Conservation (phyloP, 805 yeast species). For the Cyberlindnera mycetangii region DNA sequence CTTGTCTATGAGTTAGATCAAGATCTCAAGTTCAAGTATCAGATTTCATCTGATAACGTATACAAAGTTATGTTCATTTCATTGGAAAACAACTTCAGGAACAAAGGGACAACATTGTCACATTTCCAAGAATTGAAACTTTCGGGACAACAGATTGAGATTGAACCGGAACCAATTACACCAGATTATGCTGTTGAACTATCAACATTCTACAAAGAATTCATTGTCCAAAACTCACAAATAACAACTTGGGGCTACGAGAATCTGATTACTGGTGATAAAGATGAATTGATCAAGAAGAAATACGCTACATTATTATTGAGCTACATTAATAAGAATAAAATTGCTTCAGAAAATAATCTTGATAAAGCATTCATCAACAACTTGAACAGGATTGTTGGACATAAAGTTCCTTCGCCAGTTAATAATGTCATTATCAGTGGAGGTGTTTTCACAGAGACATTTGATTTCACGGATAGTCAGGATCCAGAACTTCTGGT, state of each 20-base stretch:
- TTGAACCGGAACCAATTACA: not conserved
- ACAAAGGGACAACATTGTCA: constrained; percentile 20
- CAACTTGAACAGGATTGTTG: constrained; percentile 8
- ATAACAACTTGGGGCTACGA: constrained; percentile 9
- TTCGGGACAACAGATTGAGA: constrained; percentile 4
- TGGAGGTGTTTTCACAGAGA: constrained; percentile 19
- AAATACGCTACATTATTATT: constrained; percentile 17
- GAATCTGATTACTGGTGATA: constrained; percentile 21
- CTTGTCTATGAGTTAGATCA: constrained; percentile 22
- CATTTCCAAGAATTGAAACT: constrained; percentile 22
- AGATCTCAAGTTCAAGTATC: constrained; percentile 21
- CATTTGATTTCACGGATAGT: constrained; percentile 16
- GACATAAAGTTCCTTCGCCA: not conserved
- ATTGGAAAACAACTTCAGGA: constrained; percentile 6
- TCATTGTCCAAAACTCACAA: constrained; percentile 5
- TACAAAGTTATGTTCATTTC: constrained; percentile 22
- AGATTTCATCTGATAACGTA: constrained; percentile 22
- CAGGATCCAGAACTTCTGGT: constrained; percentile 10
- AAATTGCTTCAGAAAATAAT: constrained; percentile 5
- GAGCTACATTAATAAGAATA: constrained; percentile 13
- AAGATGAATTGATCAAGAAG: constrained; percentile 16
- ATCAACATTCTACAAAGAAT: constrained; percentile 12
- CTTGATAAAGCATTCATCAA: constrained; percentile 19
- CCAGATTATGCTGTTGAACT: constrained; percentile 9
- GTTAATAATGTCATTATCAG: constrained; percentile 6